These are phyloP conservation scores for Tremellales sp. DNA, from an alignment of 1,284 basidiomycete species.

Conservation along the genomic window DNA sequence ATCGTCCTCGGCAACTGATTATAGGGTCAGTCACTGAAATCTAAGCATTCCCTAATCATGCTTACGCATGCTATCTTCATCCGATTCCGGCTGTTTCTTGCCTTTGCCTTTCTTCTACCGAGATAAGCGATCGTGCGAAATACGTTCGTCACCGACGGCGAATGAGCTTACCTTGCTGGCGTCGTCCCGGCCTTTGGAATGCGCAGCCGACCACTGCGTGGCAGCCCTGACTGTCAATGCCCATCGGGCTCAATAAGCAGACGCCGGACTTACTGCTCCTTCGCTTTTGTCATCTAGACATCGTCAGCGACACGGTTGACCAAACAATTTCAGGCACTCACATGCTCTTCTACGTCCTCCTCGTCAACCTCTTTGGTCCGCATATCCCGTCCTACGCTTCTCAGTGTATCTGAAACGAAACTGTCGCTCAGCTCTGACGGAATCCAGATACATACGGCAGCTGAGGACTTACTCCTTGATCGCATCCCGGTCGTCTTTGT, in stretches of 20 bases:
- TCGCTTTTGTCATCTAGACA: conserved; percentile 64
- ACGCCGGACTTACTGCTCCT: conserved; percentile 57
- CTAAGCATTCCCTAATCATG: background rate
- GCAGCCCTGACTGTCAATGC: conserved; percentile 16
- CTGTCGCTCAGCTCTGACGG: conserved; percentile 47
- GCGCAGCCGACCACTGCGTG: conserved; percentile 16
- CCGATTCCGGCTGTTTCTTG: conserved; percentile 56
- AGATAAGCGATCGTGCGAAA: conserved; percentile 29
- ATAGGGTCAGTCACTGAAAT: background rate
- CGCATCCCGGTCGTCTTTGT: conserved; percentile 90
- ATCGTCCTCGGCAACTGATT: conserved; percentile 23
- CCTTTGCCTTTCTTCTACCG: conserved; percentile 53
- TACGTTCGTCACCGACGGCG: background rate
- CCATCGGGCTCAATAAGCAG: background rate
- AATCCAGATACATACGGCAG: background rate
- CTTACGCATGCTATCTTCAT: conserved; percentile 74
- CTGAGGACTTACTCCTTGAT: conserved; percentile 66
- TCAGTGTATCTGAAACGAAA: conserved; percentile 64
- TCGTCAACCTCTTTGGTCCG: conserved; percentile 60
- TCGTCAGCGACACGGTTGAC: conserved; percentile 57
- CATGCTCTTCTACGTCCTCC: conserved; percentile 66
- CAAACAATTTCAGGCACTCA: conserved; percentile 41
- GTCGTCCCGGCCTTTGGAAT: conserved; percentile 10
- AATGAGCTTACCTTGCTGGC: conserved; percentile 12
- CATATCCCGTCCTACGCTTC: conserved; percentile 52